Evolutionary conservation across 768 basidiomycete species (phyloP).

Genomic region (Leucosporidium creatinivorum): DNA sequence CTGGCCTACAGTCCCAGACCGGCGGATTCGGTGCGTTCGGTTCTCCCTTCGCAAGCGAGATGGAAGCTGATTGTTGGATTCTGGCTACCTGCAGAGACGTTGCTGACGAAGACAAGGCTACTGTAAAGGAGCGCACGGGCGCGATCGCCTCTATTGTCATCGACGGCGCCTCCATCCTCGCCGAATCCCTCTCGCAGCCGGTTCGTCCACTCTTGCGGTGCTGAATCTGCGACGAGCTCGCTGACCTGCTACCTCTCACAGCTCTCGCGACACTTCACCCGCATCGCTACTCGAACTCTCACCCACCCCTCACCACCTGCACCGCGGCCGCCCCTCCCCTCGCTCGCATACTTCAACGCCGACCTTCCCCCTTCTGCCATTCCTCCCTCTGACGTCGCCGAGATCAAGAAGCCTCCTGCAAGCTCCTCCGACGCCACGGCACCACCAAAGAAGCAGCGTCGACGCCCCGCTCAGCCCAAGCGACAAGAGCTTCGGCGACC

Average conservation of each 20-base stretch:
- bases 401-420: background rate
- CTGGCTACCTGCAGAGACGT: background rate
- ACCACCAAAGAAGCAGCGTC: too few relatives aligned
- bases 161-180: background rate
- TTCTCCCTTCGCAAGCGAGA: too few relatives aligned
- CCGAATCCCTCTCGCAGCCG: background rate
- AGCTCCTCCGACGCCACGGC: background rate
- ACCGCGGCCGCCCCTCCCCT: slow-evolving; percentile 13
- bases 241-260: background rate
- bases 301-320: slow-evolving; percentile 30
- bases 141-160: background rate
- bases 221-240: background rate
- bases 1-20: slow-evolving; percentile 5
- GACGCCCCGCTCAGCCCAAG: too few relatives aligned
- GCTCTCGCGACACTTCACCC: background rate
- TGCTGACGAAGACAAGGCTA: slow-evolving; percentile 5
- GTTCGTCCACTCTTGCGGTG: slow-evolving; percentile 26
- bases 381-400: background rate
- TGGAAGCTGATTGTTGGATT: too few relatives aligned
- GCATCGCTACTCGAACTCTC: slow-evolving; percentile 32
- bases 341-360: slow-evolving; percentile 30
- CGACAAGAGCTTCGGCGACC: too few relatives aligned
- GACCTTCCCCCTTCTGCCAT: background rate
- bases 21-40: slow-evolving; percentile 12
- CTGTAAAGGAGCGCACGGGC: background rate